Conservation (phyloP, 768 basidiomycete species). For the Trametopsis cervina region DNA sequence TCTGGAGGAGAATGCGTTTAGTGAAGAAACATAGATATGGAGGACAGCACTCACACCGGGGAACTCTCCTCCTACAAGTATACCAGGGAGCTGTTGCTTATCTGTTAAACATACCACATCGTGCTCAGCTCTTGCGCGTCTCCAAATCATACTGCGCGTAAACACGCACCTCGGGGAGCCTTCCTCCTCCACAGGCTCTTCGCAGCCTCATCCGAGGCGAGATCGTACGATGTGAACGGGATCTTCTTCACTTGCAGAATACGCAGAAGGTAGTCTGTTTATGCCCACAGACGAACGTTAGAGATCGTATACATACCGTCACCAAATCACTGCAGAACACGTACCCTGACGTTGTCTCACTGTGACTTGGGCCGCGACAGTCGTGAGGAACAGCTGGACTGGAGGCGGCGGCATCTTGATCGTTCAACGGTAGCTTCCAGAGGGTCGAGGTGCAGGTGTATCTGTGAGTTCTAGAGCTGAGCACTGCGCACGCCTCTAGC, state of each 20-base stretch:
- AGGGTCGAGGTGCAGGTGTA: too few relatives aligned
- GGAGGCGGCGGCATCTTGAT: conserved; percentile 69
- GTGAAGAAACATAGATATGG: neutral
- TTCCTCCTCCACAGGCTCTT: conserved; percentile 78
- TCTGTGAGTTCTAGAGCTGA: too few relatives aligned
- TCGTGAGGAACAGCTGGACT: conserved; percentile 80
- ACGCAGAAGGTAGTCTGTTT: conserved; percentile 69
- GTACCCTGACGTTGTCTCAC: conserved; percentile 76
- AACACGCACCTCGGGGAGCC: conserved; percentile 54
- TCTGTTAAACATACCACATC: too few relatives aligned
- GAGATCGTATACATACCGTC: too few relatives aligned
- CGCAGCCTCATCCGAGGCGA: conserved; percentile 78
- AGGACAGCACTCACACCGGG: conserved; percentile 56
- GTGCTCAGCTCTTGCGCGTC: too few relatives aligned
- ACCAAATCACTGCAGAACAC: neutral
- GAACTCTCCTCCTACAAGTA: conserved; percentile 70
- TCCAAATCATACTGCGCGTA: too few relatives aligned
- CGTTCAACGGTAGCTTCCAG: too few relatives aligned
- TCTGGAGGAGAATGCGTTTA: conserved; percentile 32
- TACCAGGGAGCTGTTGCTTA: conserved; percentile 80
- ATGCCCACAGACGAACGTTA: too few relatives aligned
- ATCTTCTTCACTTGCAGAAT: conserved; percentile 85
- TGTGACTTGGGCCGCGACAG: conserved; percentile 74
- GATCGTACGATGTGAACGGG: conserved; percentile 72
- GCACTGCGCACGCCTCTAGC: too few relatives aligned